phyloP scores from a whole-genome alignment of 2,329 filamentous ascomycete genomes.

The Ceratocystis smalleyi region DNA sequence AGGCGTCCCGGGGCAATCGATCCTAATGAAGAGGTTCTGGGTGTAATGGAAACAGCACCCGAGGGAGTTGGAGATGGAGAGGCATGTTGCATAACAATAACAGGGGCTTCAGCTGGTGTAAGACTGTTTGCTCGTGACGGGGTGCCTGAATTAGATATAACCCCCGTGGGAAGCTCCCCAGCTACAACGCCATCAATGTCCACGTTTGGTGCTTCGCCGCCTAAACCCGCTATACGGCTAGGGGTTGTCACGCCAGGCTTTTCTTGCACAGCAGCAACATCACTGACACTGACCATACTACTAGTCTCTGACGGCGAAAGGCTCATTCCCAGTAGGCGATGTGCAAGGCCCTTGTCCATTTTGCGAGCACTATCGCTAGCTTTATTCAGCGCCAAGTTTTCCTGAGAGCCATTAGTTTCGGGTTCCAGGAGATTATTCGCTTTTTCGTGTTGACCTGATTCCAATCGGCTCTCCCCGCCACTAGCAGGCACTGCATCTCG shows the following conservation, averaged over 20 bases:
- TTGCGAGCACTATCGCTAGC: constrained; percentile 1
- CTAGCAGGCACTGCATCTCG: constrained; percentile 22
- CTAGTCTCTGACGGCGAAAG: constrained; percentile 48
- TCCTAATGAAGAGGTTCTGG: background rate
- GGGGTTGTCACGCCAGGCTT: constrained; percentile 72
- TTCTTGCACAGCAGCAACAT: constrained; percentile 66
- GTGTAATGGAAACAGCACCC: background rate
- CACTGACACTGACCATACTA: constrained; percentile 59
- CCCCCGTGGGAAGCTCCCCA: constrained; percentile 11
- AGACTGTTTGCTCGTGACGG: constrained; percentile 9
- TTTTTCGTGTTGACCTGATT: background rate
- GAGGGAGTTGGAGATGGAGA: constrained; percentile 3
- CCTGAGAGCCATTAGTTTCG: constrained; percentile 21
- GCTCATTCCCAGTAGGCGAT: constrained; percentile 54
- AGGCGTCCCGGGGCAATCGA: constrained; percentile 17
- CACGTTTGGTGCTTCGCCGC: constrained; percentile 8
- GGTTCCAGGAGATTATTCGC: background rate
- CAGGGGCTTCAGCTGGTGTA: constrained; percentile 5
- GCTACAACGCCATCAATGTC: constrained; percentile 15
- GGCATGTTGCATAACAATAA: background rate
- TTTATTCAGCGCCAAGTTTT: background rate
- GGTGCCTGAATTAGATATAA: background rate
- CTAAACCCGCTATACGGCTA: constrained; percentile 35
- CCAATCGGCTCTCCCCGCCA: background rate
- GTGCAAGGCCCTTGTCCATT: constrained; percentile 31